Percentiles rank a stretch among this genome's conserved stretches.
phyloP scores from a whole-genome alignment of 2,329 filamentous ascomycete species.

The Fusarium marasasianum region DNA sequence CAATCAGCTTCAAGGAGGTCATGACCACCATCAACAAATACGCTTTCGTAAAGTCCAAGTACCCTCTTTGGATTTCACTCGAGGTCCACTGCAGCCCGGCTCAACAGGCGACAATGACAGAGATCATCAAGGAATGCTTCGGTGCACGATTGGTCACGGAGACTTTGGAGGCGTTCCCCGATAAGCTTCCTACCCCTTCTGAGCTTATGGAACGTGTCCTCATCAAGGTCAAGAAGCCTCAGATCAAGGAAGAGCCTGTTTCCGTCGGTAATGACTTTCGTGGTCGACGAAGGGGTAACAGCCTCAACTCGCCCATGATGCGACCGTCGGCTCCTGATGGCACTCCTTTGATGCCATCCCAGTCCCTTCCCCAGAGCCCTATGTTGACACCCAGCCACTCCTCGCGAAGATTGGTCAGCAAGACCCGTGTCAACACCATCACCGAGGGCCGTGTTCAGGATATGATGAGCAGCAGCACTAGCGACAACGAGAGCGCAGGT shows the following conservation, averaged over 20 bases:
- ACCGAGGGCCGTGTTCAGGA: slow-evolving; percentile 66
- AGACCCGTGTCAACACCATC: slow-evolving; percentile 66
- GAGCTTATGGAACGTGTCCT: slow-evolving; percentile 85
- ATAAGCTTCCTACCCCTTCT: slow-evolving; percentile 83
- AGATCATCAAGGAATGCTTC: slow-evolving; percentile 87
- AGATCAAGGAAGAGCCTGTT: slow-evolving; percentile 53
- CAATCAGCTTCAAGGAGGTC: slow-evolving; percentile 89
- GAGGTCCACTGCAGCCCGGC: slow-evolving; percentile 90
- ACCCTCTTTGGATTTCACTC: slow-evolving; percentile 92
- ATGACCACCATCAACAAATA: slow-evolving; percentile 95
- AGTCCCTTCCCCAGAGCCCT: slow-evolving; percentile 64
- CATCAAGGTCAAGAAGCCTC: slow-evolving; percentile 91
- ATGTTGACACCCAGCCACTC: slow-evolving; percentile 62
- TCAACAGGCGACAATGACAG: slow-evolving; percentile 89
- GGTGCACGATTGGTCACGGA: slow-evolving; percentile 81
- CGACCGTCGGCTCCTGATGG: slow-evolving; percentile 71
- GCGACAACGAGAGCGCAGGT: slow-evolving; percentile 80
- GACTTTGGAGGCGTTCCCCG: slow-evolving; percentile 73
- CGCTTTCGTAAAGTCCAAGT: slow-evolving; percentile 86
- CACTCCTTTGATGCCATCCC: slow-evolving; percentile 57
- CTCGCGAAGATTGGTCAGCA: slow-evolving; percentile 59
- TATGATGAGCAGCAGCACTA: slow-evolving; percentile 69
- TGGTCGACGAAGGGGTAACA: slow-evolving; percentile 69
- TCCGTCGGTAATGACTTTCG: slow-evolving; percentile 45
- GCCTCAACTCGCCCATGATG: slow-evolving; percentile 73